Percentiles rank a stretch among this genome's conserved stretches.
Conservation (phyloP, 129 eudicot species). For the Mikania micrantha region DNA sequence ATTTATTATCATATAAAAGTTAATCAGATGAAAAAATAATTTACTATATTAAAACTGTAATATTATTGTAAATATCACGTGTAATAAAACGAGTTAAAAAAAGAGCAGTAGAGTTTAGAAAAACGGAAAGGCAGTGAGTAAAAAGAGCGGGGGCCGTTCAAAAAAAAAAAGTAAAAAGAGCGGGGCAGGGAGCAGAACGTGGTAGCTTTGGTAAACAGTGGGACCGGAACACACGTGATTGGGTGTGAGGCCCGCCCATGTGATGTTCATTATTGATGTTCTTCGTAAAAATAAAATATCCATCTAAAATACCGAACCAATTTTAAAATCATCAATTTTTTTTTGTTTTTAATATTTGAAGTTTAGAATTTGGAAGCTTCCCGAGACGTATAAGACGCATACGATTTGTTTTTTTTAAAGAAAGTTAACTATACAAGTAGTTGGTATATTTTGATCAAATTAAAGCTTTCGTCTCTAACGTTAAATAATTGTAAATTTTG, state of each 20-base stretch:
- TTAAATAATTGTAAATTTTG: too few relatives aligned
- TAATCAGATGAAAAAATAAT: too few relatives aligned
- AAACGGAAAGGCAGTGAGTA: neutral
- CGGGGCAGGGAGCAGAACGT: constrained; percentile 2
- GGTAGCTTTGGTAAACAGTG: constrained; percentile 3
- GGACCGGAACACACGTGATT: constrained; percentile 19
- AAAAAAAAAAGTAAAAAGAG: neutral
- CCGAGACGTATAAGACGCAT: neutral
- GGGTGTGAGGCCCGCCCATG: constrained; percentile 20
- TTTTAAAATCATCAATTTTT: neutral
- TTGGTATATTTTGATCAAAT: too few relatives aligned
- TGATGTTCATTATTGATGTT: constrained; percentile 17
- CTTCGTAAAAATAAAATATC: neutral
- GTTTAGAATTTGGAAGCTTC: too few relatives aligned
- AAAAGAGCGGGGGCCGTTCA: too few relatives aligned
- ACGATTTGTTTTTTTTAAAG: too few relatives aligned
- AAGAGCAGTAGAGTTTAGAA: constrained; percentile 11
- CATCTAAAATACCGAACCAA: neutral
- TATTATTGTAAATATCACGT: too few relatives aligned
- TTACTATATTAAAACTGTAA: too few relatives aligned
- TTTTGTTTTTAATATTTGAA: neutral
- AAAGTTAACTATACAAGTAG: too few relatives aligned
- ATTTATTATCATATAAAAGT: too few relatives aligned
- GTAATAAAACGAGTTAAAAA: neutral
- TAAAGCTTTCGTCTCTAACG: too few relatives aligned